Base-by-base conservation (phyloP, 2,329 filamentous ascomycete species). In the Fusarium compactum region DNA sequence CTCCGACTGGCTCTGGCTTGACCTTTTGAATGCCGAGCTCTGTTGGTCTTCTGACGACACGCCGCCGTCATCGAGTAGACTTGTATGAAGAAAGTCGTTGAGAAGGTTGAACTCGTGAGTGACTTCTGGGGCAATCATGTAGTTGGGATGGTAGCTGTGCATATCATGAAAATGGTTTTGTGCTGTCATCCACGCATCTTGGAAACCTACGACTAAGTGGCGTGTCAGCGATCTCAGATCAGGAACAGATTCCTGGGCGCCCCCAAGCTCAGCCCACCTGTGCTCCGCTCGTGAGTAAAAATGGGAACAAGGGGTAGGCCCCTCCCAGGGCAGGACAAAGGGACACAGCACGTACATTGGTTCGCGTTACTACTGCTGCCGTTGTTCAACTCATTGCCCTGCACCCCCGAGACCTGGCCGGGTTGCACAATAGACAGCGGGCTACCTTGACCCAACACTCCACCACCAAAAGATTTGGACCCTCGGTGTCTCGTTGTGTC, bases 51-150 rank as follows among this genome's bases (percentile, higher is more conserved):
- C 90, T 38, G 90, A 87, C 59, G 91, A 89, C 62, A 91, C 86
- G 55, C 89, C 89, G 66, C 89, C 89, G 79, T 97, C 95, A 82
- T 98, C 95, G 70, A 98, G 87, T 58, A 98, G 84, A 78, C 93
- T 97, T 73, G 91, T 97, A 80, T 95, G 96, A 66, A 99, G 87
- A 78, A 98, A 98, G 80, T 99, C 95, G 84, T 97, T 97, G 77
- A 99, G 89, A 54, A 98, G 85, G 78, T 98, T 97, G 80, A 97
- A 98, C 84, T 99, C 96, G 82, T 96, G 96, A 66, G 92, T 95
- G 74, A 98, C 93, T 82, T 99, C 96, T 69, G 94, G 93, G 52
- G 85, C 83, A 82, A 98, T 97, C 91, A 97, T 95, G 84, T 96
- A 98, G 77, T 93, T 96, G 63, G 93, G 92, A 82, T 98, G 94